A percentile compares a stretch with the other conserved stretches of the same genome.
These are phyloP conservation scores for Apiospora pterosperma DNA, from an alignment of 2,329 filamentous ascomycete species.

Conservation along the genomic window DNA sequence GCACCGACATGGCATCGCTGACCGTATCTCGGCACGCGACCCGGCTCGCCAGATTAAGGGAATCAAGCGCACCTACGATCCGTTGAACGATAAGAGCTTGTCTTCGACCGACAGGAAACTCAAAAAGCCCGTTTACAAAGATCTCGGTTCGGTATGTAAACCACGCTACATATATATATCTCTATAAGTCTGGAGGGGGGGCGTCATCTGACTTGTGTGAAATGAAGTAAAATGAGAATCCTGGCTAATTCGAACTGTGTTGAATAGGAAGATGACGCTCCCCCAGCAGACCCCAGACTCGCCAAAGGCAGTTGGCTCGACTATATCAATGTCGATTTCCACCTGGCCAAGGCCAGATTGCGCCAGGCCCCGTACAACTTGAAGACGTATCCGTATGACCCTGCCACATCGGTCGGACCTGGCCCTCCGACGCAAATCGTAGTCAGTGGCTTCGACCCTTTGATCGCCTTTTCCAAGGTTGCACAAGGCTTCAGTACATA, in stretches of 20 bases:
- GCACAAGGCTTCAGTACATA: constrained; percentile 73
- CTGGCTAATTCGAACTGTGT: constrained; percentile 51
- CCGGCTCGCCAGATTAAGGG: constrained; percentile 51
- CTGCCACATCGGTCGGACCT: constrained; percentile 79
- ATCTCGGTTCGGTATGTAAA: constrained; percentile 66
- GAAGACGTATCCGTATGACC: constrained; percentile 77
- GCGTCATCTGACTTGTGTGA: constrained; percentile 53
- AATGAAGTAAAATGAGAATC: constrained; percentile 24
- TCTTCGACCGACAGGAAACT: constrained; percentile 55
- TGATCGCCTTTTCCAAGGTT: constrained; percentile 76
- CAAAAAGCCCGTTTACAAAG: constrained; percentile 58
- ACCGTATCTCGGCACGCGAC: constrained; percentile 55
- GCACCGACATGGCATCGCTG: constrained; percentile 23
- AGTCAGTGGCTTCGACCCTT: constrained; percentile 92
- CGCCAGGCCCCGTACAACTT: constrained; percentile 75
- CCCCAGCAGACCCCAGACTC: constrained; percentile 79
- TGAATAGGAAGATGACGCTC: constrained; percentile 74
- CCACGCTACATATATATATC: constrained; percentile 30
- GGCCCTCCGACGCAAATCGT: constrained; percentile 88
- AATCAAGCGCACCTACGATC: constrained; percentile 59
- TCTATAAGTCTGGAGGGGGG: constrained; percentile 42
- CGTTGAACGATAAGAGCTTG: constrained; percentile 34
- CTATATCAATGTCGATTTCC: constrained; percentile 68
- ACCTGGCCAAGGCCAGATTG: constrained; percentile 67
- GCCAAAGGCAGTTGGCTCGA: constrained; percentile 62